Base-by-base conservation (phyloP, 371 early-diverging fungal genomes). In the Syncephalis plumigaleata region DNA sequence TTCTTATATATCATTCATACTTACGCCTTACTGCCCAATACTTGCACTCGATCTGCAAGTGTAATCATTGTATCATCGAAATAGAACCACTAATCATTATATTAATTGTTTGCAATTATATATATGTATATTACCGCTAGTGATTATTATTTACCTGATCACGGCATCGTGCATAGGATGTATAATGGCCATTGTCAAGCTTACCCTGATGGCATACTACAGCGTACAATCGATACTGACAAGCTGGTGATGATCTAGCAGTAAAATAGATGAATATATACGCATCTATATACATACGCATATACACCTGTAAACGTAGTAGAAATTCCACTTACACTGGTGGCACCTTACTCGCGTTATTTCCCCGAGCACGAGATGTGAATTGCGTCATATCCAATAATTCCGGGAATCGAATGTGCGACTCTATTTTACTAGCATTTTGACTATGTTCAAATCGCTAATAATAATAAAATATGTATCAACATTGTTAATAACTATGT, bases 121-220 rank as follows among this genome's bases (percentile, higher is more conserved):
- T n/a, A n/a, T n/a, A n/a, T n/a, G n/a, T n/a, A n/a, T n/a, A n/a
- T n/a, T n/a, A n/a, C n/a, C n/a, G n/a, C n/a, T n/a, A n/a, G n/a
- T n/a, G n/a, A n/a, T n/a, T n/a, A 27, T 15, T 2, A 39, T 48
- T 22, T 68, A 84, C 87, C 65, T 84, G 70, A 31, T 75, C 81
- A 18, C 90, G 74, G 47, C 73, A 73, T 46, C 73, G 72, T 2
- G 81, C 82, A 54, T 68, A 88, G 46, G 83, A 78, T 2, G 84
- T 87, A 58, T 95, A 95, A 59, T 95, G 96, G 2, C 96, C 96
- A 0, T 90, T 87, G 47, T 94, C 88, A 52, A 92, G 62, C 46
- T 73, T 75, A 13, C 96, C 96, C 46, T 77, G 72, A 47, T 96
- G 96, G 44, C 83, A 85, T 21, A 92, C 79, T 2, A 94, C 89